Conservation (phyloP, 257 asterid species). For the Osmanthus fragrans region DNA sequence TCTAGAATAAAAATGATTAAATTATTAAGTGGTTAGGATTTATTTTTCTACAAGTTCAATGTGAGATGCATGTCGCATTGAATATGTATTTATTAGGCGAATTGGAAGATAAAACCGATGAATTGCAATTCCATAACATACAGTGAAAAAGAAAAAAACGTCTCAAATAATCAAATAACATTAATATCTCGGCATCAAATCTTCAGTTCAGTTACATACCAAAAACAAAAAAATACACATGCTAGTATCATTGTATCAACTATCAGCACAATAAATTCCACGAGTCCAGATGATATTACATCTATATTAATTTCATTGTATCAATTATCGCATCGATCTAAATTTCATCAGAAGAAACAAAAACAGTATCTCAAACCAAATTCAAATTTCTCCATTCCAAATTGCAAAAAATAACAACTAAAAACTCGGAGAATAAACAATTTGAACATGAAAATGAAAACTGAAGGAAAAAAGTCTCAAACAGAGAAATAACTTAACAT, state of each 20-base stretch:
- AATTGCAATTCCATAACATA: neutral
- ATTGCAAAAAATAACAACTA: neutral
- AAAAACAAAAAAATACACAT: neutral
- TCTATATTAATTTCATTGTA: too few species aligned
- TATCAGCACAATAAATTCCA: neutral
- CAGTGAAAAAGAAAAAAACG: neutral
- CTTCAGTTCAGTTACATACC: neutral
- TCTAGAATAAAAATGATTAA: slow-evolving; percentile 3
- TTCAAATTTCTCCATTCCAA: neutral
- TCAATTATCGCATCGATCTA: neutral
- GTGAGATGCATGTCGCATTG: slow-evolving; percentile 6
- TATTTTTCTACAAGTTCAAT: slow-evolving; percentile 11
- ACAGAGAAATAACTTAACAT: neutral
- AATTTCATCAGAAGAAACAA: neutral
- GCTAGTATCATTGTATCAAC: neutral
- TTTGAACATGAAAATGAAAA: neutral
- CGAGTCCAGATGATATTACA: neutral
- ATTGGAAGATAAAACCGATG: slow-evolving; percentile 14
- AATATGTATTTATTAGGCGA: neutral
- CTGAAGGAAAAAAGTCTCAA: neutral
- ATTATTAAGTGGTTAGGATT: slow-evolving; percentile 12
- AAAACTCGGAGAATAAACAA: neutral
- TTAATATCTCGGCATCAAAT: slow-evolving; percentile 2
- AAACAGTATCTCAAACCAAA: neutral
- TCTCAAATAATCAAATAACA: neutral